phyloP scores from a whole-genome alignment of 1,284 basidiomycete genomes.

The Pholiota adiposa region DNA sequence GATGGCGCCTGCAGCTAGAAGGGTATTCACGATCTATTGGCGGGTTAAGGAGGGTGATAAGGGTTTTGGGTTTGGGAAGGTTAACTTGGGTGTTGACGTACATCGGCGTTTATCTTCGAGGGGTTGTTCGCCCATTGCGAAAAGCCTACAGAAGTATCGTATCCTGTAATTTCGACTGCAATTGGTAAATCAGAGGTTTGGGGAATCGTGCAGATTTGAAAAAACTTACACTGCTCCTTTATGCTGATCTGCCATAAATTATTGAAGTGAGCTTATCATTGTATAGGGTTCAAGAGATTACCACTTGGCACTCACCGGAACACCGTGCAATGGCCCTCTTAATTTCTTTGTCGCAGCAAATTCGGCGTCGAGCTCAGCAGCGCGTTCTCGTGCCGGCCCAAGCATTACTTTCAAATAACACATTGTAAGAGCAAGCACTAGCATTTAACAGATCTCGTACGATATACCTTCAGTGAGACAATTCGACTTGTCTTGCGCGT shows the following conservation, averaged over 20 bases:
- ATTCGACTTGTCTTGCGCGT: conserved; percentile 72
- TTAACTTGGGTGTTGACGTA: conserved; percentile 34
- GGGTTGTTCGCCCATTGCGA: conserved; percentile 70
- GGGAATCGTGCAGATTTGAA: no score
- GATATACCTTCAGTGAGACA: conserved; percentile 76
- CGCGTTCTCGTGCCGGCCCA: conserved; percentile 64
- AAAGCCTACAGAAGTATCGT: conserved; percentile 77
- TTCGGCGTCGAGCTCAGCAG: conserved; percentile 66
- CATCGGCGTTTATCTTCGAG: conserved; percentile 58
- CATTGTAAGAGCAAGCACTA: background rate
- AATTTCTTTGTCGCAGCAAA: conserved; percentile 63
- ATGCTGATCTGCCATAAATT: conserved; percentile 36
- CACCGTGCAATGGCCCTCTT: conserved; percentile 78
- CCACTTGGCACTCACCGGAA: conserved; percentile 63
- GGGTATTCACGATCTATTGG: conserved; percentile 44
- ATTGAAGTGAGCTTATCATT: conserved; percentile 30
- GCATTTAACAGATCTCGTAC: background rate
- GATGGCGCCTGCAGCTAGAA: conserved; percentile 54
- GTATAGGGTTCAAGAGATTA: conserved; percentile 28
- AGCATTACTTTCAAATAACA: conserved; percentile 72
- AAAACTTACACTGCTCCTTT: conserved; percentile 66
- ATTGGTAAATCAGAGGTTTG: background rate
- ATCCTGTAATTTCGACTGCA: conserved; percentile 61
- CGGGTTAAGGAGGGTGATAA: background rate
- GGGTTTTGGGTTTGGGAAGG: background rate